phyloP scores from a whole-genome alignment of 108 stramenopile species.

The Nannochloropsis salina region DNA sequence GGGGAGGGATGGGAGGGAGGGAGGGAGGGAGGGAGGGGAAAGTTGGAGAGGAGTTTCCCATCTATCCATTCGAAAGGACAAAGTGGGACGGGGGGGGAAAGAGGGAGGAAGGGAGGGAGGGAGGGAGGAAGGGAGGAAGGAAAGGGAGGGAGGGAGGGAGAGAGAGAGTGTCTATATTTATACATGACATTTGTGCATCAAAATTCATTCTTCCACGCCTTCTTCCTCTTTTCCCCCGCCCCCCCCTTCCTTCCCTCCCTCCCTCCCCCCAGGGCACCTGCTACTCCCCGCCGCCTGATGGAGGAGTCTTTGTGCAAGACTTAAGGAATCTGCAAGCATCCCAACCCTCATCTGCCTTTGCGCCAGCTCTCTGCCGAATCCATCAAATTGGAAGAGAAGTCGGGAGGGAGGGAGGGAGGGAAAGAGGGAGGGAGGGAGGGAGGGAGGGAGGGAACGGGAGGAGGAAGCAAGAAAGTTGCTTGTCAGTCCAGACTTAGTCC shows the following conservation, averaged over 20 bases:
- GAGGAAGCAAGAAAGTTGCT: too few species aligned
- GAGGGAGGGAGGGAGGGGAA: neutral
- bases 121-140: neutral
- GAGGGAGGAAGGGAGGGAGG: constrained; percentile 2
- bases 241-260: neutral
- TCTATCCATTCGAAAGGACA: neutral
- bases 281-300: neutral
- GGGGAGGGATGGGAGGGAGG: neutral
- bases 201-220: neutral
- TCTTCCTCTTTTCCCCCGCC: neutral
- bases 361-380: too few species aligned
- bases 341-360: too few species aligned
- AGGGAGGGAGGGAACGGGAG: neutral
- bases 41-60: neutral
- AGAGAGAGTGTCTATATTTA: neutral
- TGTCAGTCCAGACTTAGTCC: too few species aligned
- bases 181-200: neutral
- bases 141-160: neutral
- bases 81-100: neutral
- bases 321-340: too few species aligned
- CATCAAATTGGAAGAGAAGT: too few species aligned
- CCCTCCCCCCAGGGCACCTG: neutral
- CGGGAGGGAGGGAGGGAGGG: too few species aligned
- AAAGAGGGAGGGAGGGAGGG: neutral
- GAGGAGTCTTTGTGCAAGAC: too few species aligned